phyloP scores from a whole-genome alignment of 2,329 filamentous ascomycete species.

The Hymenoscyphus scutula region DNA sequence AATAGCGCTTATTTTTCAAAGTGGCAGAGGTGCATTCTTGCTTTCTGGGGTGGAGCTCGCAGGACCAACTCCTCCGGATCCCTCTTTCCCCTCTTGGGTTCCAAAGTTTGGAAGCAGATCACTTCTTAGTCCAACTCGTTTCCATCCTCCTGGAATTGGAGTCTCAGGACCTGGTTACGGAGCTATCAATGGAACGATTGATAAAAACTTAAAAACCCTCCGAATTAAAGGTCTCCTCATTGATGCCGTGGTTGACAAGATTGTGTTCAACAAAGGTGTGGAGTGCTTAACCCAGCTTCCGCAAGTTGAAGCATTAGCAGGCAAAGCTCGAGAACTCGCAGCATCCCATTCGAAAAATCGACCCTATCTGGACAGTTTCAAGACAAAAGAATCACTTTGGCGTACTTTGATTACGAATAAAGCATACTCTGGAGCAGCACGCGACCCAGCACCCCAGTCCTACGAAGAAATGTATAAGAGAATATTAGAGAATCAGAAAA shows the following conservation, averaged over 20 bases:
- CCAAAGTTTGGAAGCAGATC: not conserved
- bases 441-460: not conserved
- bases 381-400: constrained; percentile 5
- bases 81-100: not conserved
- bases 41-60: not conserved
- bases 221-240: not conserved
- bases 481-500: not conserved
- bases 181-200: not conserved
- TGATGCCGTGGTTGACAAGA: not conserved
- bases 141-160: constrained; percentile 2
- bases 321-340: not conserved
- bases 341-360: not conserved
- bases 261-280: not conserved
- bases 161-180: not conserved
- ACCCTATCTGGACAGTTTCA: not conserved
- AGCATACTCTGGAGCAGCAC: not conserved
- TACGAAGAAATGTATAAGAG: not conserved
- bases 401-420: constrained; percentile 1
- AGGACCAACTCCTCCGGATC: not conserved
- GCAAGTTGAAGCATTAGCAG: not conserved
- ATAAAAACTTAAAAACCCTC: not conserved
- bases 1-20: not conserved
- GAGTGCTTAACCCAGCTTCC: not conserved
- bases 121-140: not conserved
- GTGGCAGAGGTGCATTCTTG: not conserved